Evolutionary conservation across 2,329 filamentous ascomycete species (phyloP).

Genomic region (Claviceps arundinis): DNA sequence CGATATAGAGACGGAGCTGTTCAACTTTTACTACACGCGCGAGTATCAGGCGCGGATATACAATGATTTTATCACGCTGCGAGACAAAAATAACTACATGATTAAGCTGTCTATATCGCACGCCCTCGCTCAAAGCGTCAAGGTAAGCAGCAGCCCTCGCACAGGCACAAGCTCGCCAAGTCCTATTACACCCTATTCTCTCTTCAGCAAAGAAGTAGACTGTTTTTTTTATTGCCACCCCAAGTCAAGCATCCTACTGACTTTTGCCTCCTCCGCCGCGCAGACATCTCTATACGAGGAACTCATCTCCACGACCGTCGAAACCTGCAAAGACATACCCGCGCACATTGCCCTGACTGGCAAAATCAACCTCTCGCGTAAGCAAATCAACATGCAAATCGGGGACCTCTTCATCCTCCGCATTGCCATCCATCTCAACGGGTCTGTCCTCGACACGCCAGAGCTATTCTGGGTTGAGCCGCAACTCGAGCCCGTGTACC

Average conservation of each 20-base stretch:
- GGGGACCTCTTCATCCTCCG: conserved; percentile 94
- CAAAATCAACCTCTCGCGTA: conserved; percentile 75
- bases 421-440: conserved; percentile 96
- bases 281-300: conserved; percentile 93
- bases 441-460: conserved; percentile 88
- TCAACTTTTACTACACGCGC: conserved; percentile 98
- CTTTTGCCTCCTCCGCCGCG: not conserved
- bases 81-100: conserved; percentile 96
- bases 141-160: conserved; percentile 35
- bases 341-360: conserved; percentile 86
- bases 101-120: conserved; percentile 94
- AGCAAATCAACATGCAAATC: conserved; percentile 98
- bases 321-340: conserved; percentile 84
- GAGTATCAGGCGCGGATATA: conserved; percentile 98
- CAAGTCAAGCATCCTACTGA: conserved; percentile 8
- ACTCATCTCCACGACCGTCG: conserved; percentile 83
- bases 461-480: conserved; percentile 98
- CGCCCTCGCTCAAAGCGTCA: conserved; percentile 88
- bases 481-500: conserved; percentile 89
- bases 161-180: no score
- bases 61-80: conserved; percentile 94
- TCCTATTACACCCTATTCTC: no score
- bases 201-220: not conserved
- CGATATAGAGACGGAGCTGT: conserved; percentile 89
- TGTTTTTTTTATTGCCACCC: not conserved